Base-by-base conservation (phyloP, 164 flowering plant species). In the Litsea cubeba region DNA sequence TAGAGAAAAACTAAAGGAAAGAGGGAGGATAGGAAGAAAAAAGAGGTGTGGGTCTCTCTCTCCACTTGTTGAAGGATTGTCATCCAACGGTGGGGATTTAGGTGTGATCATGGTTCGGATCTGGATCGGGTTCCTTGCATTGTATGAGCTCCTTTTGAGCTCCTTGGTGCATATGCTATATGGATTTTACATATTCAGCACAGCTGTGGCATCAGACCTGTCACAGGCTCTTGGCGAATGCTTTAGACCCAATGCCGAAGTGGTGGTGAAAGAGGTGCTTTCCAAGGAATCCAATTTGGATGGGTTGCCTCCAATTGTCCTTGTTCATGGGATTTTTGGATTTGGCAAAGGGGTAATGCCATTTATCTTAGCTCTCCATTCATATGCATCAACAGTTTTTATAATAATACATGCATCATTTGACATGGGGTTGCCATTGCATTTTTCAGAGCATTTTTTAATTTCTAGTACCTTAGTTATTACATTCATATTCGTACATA, bases 311-410 rank as follows among this genome's bases (percentile, higher is more conserved):
- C 98, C 99, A 23, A 94, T 95, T 81, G 98, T 95, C 5, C 79
- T 95, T 70, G 90, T 93, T 70, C 98, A 95, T 87, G 98, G 99
- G n/a, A 92, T 93, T 66, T 95, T 95, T 78, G 99, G 99, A 54
- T 95, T 95, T 81, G 99, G 99, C 24, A 89, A 95, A 88, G 99
- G 97, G 91, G 98, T 95, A 83, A 24, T 12, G 54, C 35, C 54
- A 20, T 46, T 1, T n/a, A 66, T 30, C 46, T 30, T 30, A 28
- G 15, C 49, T 17, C 60, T 15, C 10, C 60, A 14, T 54, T 15
- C 60, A 54, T 54, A 20, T 15, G 5, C n/a, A 20, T 54, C 3
- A 5, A 54, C 46, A 40, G 46, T 40, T 40, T 64, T 12, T 23
- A 63, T 63, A 7, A n/a, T 1, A n/a, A n/a, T 5, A n/a, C 65